These are phyloP conservation scores for Torrubiella hemipterigena DNA, from an alignment of 2,329 filamentous ascomycete genomes.

Conservation along the genomic window DNA sequence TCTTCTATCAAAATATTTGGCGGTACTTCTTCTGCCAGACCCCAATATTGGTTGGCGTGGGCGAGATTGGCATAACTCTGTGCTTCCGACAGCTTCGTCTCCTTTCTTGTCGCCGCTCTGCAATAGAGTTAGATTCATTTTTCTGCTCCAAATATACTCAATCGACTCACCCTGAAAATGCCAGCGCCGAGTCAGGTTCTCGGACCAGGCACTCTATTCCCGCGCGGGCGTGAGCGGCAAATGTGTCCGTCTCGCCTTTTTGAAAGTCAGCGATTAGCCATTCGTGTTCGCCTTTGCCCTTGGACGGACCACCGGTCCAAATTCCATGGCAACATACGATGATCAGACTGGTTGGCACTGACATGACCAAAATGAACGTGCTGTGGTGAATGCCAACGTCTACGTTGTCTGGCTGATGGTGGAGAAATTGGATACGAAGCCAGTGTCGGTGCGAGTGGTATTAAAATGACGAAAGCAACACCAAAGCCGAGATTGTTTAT, in stretches of 20 bases:
- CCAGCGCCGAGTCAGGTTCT: conserved; percentile 37
- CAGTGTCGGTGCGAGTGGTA: no score
- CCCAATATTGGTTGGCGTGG: conserved; percentile 32
- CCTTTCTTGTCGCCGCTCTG: conserved; percentile 51
- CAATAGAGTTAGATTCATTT: not conserved
- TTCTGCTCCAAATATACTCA: not conserved
- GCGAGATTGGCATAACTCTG: conserved; percentile 48
- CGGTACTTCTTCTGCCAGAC: conserved; percentile 10
- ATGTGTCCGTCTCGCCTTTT: conserved; percentile 64
- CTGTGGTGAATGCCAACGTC: no score
- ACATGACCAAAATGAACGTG: no score
- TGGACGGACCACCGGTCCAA: conserved; percentile 47
- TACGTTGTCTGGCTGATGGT: no score
- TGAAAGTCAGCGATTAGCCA: conserved; percentile 74
- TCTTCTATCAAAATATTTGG: conserved; percentile 46
- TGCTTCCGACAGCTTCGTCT: conserved; percentile 47
- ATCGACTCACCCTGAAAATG: conserved; percentile 57
- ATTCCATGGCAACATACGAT: conserved; percentile 80
- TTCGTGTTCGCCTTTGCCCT: conserved; percentile 43
- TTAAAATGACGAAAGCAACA: no score
- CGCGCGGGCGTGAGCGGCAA: conserved; percentile 60
- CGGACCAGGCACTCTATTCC: conserved; percentile 43
- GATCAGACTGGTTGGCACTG: conserved; percentile 49
- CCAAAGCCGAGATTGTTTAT: no score
- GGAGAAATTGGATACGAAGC: no score